phyloP scores from a whole-genome alignment of 345 rosid genomes.

The Eutrema japonicum region DNA sequence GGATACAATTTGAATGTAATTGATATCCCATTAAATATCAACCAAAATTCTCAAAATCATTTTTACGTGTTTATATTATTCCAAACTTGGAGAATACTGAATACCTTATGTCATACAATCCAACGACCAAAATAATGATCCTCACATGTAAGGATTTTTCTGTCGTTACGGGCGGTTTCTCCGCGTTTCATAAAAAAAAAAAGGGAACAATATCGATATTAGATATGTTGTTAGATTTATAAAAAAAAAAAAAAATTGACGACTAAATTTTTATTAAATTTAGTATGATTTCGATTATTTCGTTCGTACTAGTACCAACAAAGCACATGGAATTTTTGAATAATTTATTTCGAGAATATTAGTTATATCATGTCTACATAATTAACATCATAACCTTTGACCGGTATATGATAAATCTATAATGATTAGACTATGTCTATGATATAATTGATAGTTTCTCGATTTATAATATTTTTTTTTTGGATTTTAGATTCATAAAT shows the following conservation, averaged over 20 bases:
- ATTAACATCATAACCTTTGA: constrained; percentile 27
- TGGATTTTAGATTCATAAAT: background rate
- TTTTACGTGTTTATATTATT: constrained; percentile 1
- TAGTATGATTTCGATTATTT: constrained; percentile 15
- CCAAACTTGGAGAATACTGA: background rate
- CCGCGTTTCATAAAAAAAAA: constrained; percentile 17
- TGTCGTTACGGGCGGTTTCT: constrained; percentile 24
- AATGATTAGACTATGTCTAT: background rate
- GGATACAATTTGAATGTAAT: too few relatives aligned
- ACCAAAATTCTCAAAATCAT: constrained; percentile 31
- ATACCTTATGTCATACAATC: constrained; percentile 29
- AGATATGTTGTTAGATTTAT: constrained; percentile 24
- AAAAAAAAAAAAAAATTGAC: background rate
- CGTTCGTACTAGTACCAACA: constrained; percentile 18
- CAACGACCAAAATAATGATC: constrained; percentile 33
- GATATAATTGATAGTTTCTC: background rate
- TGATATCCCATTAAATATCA: background rate
- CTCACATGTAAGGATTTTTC: constrained; percentile 37
- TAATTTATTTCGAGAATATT: constrained; percentile 13
- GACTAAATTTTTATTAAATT: background rate
- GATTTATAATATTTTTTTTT: background rate
- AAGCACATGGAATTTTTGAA: constrained; percentile 35
- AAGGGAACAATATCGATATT: constrained; percentile 6
- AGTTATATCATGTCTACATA: constrained; percentile 2
- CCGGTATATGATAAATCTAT: constrained; percentile 10